A percentile compares a stretch with the other conserved stretches of the same genome.
phyloP scores from a whole-genome alignment of 768 basidiomycete genomes.

The Kwoniella dendrophila region DNA sequence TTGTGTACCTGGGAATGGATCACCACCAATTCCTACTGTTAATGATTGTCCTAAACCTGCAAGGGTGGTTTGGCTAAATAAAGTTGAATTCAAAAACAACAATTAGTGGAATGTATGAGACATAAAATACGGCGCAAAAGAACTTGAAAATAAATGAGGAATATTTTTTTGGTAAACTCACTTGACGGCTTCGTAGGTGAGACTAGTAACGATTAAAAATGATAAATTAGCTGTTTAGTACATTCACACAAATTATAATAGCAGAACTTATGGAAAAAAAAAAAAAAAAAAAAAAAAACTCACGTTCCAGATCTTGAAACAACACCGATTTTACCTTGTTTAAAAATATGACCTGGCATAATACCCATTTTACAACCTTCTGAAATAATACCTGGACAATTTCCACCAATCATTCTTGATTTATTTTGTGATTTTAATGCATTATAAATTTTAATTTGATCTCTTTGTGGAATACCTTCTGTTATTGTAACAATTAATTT shows the following conservation, averaged over 20 bases:
- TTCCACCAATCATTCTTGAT: constrained; percentile 94
- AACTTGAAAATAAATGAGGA: not conserved
- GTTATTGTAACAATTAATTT: constrained; percentile 97
- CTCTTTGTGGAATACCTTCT: constrained; percentile 95
- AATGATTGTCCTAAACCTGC: constrained; percentile 95
- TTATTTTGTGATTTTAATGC: constrained; percentile 91
- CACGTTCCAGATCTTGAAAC: constrained; percentile 56
- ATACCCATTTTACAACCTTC: constrained; percentile 99
- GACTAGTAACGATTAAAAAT: constrained; percentile 29
- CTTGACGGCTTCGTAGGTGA: constrained; percentile 97
- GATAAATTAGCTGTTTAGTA: not conserved
- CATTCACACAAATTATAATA: not conserved
- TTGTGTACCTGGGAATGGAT: constrained; percentile 66
- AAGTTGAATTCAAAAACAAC: not conserved
- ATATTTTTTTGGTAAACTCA: constrained; percentile 30
- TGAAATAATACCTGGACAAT: constrained; percentile 98
- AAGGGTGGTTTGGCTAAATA: constrained; percentile 76
- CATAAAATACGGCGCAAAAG: too few relatives aligned
- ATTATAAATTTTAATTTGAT: constrained; percentile 93
- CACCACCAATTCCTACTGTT: constrained; percentile 93
- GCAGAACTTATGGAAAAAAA: too few relatives aligned
- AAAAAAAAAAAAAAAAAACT: constrained; percentile 16
- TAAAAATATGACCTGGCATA: constrained; percentile 93
- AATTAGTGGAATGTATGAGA: constrained; percentile 3
- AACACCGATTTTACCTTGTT: constrained; percentile 81